Evolutionary conservation across 345 rosid species (phyloP).

Genomic region (Brassica juncea): DNA sequence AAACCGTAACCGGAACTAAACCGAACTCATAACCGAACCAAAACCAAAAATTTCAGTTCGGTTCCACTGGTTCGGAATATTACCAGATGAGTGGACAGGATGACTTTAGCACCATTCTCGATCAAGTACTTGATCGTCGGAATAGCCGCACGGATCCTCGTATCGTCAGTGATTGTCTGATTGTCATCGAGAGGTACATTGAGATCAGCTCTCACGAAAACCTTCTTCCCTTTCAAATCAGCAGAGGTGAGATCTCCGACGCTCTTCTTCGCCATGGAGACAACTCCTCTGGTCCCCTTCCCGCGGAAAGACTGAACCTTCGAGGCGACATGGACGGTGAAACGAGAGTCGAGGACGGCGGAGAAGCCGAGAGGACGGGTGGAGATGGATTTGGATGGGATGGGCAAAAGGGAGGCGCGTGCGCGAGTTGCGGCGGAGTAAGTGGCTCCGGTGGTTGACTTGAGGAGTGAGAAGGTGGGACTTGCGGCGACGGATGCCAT

Average conservation of each 20-base stretch:
- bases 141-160: constrained; percentile 83
- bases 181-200: constrained; percentile 89
- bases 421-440: constrained; percentile 35
- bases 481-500: constrained; percentile 76
- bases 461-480: constrained; percentile 62
- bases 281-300: constrained; percentile 52
- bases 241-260: constrained; percentile 69
- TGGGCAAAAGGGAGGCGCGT: constrained; percentile 50
- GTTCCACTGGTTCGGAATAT: background rate
- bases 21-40: background rate
- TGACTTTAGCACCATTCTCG: constrained; percentile 81
- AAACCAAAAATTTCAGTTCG: background rate
- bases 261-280: constrained; percentile 93
- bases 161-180: constrained; percentile 89
- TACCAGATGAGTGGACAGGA: constrained; percentile 93
- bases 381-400: constrained; percentile 35
- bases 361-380: constrained; percentile 61
- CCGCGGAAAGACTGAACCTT: constrained; percentile 39
- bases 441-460: constrained; percentile 42
- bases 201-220: constrained; percentile 85
- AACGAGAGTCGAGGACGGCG: constrained; percentile 54
- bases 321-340: constrained; percentile 56
- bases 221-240: constrained; percentile 84
- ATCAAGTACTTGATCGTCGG: constrained; percentile 92
- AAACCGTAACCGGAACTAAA: background rate